These are phyloP conservation scores for Aspergillus incahuasiensis DNA, from an alignment of 495 filamentous ascomycete species.

Conservation along the genomic window DNA sequence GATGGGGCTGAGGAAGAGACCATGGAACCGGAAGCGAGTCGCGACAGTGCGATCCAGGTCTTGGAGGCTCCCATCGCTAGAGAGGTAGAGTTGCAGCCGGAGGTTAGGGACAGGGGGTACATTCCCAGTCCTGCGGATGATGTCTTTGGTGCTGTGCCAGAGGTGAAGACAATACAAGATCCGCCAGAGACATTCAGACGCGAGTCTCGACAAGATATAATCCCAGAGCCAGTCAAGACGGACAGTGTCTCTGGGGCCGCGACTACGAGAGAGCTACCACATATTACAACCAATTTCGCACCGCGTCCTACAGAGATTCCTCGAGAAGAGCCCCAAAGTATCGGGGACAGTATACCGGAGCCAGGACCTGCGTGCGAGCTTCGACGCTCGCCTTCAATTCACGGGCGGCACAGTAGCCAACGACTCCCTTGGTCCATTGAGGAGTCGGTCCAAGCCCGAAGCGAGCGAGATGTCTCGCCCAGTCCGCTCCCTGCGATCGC, in stretches of 20 bases:
- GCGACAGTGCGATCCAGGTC: slow-evolving; percentile 49
- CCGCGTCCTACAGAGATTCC: slow-evolving; percentile 2
- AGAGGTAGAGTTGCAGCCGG: slow-evolving; percentile 1
- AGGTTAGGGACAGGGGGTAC: slow-evolving; percentile 17
- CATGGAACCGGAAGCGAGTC: slow-evolving; percentile 32
- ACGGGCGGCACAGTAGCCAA: slow-evolving; percentile 30
- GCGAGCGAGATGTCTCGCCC: slow-evolving; percentile 27
- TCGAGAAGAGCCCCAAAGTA: neutral
- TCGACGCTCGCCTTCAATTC: slow-evolving; percentile 36
- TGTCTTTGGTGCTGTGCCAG: slow-evolving; percentile 3
- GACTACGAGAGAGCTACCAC: slow-evolving; percentile 7
- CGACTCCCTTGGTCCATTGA: slow-evolving; percentile 33
- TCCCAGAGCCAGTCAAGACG: neutral
- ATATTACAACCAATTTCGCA: neutral
- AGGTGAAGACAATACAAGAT: neutral
- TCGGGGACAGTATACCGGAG: neutral
- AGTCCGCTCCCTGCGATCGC: slow-evolving; percentile 37
- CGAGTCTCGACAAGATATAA: neutral
- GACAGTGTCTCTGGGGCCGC: neutral
- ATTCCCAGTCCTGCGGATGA: slow-evolving; percentile 15
- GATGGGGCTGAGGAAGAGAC: slow-evolving; percentile 48
- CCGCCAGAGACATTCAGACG: neutral
- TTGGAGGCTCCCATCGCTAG: slow-evolving; percentile 43
- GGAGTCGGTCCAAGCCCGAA: slow-evolving; percentile 20
- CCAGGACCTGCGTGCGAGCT: slow-evolving; percentile 26